These are phyloP conservation scores for Amaranthus hypochondriacus DNA, from an alignment of 148 eudicot species.

Conservation along the genomic window DNA sequence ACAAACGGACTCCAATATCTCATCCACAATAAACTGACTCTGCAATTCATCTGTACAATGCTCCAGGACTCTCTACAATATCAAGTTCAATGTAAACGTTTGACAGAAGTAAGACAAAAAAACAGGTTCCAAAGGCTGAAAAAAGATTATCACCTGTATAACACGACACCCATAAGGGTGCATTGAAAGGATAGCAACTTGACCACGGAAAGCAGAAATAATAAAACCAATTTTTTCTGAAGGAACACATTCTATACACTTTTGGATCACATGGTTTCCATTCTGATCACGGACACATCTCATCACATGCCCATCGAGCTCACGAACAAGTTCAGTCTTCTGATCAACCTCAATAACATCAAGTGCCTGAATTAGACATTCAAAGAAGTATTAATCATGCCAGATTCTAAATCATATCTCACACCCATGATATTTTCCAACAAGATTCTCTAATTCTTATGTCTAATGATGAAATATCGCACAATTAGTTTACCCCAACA, in stretches of 20 bases:
- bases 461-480: background rate
- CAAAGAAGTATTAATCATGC: conserved; percentile 3
- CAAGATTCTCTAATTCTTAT: background rate
- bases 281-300: conserved; percentile 92
- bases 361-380: conserved; percentile 56
- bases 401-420: background rate
- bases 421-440: background rate
- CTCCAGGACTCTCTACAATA: conserved; percentile 75
- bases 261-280: conserved; percentile 92
- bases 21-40: conserved; percentile 75
- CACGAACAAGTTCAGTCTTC: conserved; percentile 66
- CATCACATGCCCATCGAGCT: conserved; percentile 85
- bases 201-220: conserved; percentile 66
- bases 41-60: conserved; percentile 61
- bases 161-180: conserved; percentile 99
- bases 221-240: conserved; percentile 62
- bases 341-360: conserved; percentile 89
- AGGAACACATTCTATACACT: conserved; percentile 87
- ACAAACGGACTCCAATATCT: conserved; percentile 76
- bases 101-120: background rate
- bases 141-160: conserved; percentile 57
- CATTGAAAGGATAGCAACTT: conserved; percentile 70
- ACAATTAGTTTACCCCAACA: background rate
- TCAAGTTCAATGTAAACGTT: conserved; percentile 9
- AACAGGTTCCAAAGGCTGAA: background rate